Percentiles rank a stretch among this genome's conserved stretches.
Evolutionary conservation across 306 rosid genomes (phyloP).

Genomic region (Sophora flavescens): DNA sequence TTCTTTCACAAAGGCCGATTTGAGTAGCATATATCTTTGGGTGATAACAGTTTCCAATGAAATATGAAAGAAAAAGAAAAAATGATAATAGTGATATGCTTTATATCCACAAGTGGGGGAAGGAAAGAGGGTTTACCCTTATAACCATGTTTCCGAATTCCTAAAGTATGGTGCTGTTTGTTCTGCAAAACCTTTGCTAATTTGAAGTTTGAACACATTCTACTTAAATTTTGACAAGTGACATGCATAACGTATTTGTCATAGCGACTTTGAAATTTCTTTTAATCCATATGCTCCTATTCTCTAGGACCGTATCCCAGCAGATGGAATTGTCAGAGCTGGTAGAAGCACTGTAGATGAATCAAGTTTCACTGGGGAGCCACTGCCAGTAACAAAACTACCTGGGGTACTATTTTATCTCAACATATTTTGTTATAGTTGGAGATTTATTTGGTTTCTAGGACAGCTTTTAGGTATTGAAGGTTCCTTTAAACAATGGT

Average conservation of each 20-base stretch:
- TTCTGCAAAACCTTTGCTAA: slow-evolving; percentile 42
- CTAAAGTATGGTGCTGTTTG: slow-evolving; percentile 29
- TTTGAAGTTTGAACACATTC: slow-evolving; percentile 37
- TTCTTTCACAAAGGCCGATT: slow-evolving; percentile 7
- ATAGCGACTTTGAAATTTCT: slow-evolving; percentile 1
- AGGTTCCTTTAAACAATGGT: slow-evolving; percentile 34
- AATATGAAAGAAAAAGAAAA: slow-evolving; percentile 1
- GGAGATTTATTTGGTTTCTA: slow-evolving; percentile 35
- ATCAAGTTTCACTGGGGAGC: slow-evolving; percentile 97
- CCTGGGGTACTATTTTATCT: slow-evolving; percentile 80
- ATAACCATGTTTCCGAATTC: slow-evolving; percentile 33
- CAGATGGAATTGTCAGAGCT: slow-evolving; percentile 90
- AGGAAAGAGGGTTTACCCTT: slow-evolving; percentile 26
- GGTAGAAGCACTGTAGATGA: slow-evolving; percentile 97
- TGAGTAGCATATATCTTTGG: slow-evolving; percentile 10
- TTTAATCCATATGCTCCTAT: slow-evolving; percentile 42
- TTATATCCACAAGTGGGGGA: slow-evolving; percentile 31
- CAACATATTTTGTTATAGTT: slow-evolving; percentile 28
- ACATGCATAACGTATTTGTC: slow-evolving; percentile 31
- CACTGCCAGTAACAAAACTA: slow-evolving; percentile 89
- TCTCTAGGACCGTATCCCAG: slow-evolving; percentile 88
- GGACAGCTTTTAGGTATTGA: slow-evolving; percentile 11
- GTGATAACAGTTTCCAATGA: slow-evolving; percentile 25
- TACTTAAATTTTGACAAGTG: slow-evolving; percentile 23
- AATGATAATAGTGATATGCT: slow-evolving; percentile 3